phyloP scores from a whole-genome alignment of 345 rosid species.

The Microcos paniculata region DNA sequence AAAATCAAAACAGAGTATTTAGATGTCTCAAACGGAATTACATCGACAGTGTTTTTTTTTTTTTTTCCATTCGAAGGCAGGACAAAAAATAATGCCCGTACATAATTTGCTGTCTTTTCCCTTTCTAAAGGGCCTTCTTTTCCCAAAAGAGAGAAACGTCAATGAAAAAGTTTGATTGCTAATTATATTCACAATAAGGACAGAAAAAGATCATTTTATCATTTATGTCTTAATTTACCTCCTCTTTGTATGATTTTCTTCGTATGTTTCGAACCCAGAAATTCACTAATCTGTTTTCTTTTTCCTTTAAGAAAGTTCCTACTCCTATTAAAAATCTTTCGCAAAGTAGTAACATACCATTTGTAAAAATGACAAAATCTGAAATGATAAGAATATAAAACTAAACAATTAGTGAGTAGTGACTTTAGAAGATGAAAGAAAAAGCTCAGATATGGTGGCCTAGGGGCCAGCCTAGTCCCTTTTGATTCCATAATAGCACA shows the following conservation, averaged over 20 bases:
- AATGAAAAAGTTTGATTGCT: background rate
- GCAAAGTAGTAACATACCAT: background rate
- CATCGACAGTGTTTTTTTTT: background rate
- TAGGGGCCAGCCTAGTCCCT: background rate
- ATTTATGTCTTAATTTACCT: background rate
- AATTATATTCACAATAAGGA: background rate
- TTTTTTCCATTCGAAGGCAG: background rate
- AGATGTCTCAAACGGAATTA: background rate
- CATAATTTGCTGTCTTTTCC: background rate
- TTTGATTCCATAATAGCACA: slow-evolving; percentile 10
- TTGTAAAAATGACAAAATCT: slow-evolving; percentile 8
- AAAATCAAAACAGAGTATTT: background rate
- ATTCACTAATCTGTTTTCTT: background rate
- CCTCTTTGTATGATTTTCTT: background rate
- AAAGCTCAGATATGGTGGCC: slow-evolving; percentile 17
- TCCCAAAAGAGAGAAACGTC: background rate
- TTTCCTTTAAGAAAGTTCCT: background rate
- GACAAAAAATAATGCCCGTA: background rate
- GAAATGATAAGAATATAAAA: slow-evolving; percentile 6
- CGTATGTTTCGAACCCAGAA: too few relatives aligned
- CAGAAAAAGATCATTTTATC: background rate
- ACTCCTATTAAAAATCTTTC: background rate
- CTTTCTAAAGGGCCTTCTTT: background rate
- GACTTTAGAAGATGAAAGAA: slow-evolving; percentile 13
- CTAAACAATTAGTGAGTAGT: slow-evolving; percentile 7